A percentile compares a stretch with the other conserved stretches of the same genome.
Evolutionary conservation across 2,329 filamentous ascomycete genomes (phyloP).

Genomic region (Decorospora gaudefroyi): DNA sequence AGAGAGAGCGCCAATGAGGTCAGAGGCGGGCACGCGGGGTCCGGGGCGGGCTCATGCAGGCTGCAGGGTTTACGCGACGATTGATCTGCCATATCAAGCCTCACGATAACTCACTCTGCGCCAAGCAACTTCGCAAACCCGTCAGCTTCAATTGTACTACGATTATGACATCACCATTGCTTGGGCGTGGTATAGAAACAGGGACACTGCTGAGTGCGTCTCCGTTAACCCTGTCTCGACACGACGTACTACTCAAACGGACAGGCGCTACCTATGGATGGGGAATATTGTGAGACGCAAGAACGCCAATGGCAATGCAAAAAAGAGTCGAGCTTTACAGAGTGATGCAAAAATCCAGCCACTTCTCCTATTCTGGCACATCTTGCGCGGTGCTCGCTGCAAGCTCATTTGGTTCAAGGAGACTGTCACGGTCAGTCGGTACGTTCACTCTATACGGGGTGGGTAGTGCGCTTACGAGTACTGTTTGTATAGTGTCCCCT

Average conservation of each 20-base stretch:
- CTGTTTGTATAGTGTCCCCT: constrained; percentile 87
- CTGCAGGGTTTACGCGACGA: constrained; percentile 5
- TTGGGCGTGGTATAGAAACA: constrained; percentile 1
- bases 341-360: constrained; percentile 11
- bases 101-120: constrained; percentile 17
- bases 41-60: constrained; percentile 25
- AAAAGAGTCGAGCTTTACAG: constrained; percentile 1
- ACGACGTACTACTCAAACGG: constrained; percentile 6
- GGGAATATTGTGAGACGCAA: constrained; percentile 29
- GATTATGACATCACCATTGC: constrained; percentile 12
- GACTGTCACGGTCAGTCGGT: constrained; percentile 31
- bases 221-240: too few species aligned
- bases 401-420: constrained; percentile 46
- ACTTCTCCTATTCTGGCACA: constrained; percentile 30
- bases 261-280: constrained; percentile 20
- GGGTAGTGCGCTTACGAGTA: constrained; percentile 75
- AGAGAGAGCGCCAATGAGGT: too few species aligned
- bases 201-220: constrained; percentile 5
- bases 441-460: neutral
- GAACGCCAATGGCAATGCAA: constrained; percentile 43
- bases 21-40: constrained; percentile 27
- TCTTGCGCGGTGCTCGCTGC: constrained; percentile 38
- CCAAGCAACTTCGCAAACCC: constrained; percentile 2
- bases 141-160: constrained; percentile 1
- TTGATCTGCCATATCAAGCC: constrained; percentile 10